Conservation (phyloP, 495 filamentous ascomycete genomes). For the Podospora didyma region DNA sequence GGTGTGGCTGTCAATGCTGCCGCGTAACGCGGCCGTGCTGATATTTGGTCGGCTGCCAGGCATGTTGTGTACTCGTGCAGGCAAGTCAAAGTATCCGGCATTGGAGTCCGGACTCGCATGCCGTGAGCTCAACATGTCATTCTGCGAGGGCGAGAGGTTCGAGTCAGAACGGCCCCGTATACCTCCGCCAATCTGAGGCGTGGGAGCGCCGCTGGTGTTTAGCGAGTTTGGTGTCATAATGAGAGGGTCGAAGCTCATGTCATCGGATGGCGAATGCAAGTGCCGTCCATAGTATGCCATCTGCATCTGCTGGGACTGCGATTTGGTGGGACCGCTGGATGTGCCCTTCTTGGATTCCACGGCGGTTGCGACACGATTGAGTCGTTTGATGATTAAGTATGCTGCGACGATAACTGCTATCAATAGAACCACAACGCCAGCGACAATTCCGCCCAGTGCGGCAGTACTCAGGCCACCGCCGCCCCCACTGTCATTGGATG, state of each 20-base stretch:
- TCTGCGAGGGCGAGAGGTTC: slow-evolving; percentile 16
- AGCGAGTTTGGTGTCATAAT: slow-evolving; percentile 11
- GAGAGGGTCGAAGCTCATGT: slow-evolving; percentile 22
- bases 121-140: slow-evolving; percentile 20
- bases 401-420: slow-evolving; percentile 34
- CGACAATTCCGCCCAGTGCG: slow-evolving; percentile 42
- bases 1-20: slow-evolving; percentile 29
- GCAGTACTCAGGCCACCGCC: slow-evolving; percentile 27
- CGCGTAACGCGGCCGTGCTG: slow-evolving; percentile 16
- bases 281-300: slow-evolving; percentile 21
- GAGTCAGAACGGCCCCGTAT: slow-evolving; percentile 21
- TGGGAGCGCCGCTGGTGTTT: slow-evolving; percentile 5
- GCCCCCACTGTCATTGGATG: not conserved
- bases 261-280: slow-evolving; percentile 20
- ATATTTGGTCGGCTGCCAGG: slow-evolving; percentile 17
- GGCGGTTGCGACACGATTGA: slow-evolving; percentile 29
- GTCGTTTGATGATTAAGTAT: slow-evolving; percentile 34
- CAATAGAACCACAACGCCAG: slow-evolving; percentile 35
- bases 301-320: slow-evolving; percentile 18
- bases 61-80: slow-evolving; percentile 13
- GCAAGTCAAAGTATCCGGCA: slow-evolving; percentile 25
- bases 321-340: slow-evolving; percentile 20
- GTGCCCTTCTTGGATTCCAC: slow-evolving; percentile 29
- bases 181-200: slow-evolving; percentile 9
- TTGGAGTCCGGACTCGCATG: slow-evolving; percentile 31